Evolutionary conservation across 2,329 filamentous ascomycete genomes (phyloP).

Genomic region (Exophiala aquamarina): DNA sequence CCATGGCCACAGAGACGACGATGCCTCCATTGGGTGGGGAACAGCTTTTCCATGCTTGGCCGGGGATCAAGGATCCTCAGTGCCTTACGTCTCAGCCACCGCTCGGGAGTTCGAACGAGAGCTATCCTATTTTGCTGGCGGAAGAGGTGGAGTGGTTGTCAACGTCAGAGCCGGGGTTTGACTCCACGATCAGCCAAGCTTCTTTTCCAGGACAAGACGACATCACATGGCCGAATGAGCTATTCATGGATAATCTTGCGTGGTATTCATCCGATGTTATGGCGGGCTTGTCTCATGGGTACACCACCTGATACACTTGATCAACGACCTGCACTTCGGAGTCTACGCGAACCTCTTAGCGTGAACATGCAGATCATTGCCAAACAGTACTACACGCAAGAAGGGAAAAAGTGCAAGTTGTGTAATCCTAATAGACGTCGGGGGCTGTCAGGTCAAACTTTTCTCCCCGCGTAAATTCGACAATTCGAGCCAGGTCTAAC

Average conservation of each 20-base stretch:
- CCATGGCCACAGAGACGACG: neutral
- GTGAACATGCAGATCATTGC: no score
- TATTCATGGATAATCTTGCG: conserved; percentile 8
- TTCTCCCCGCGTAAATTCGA: no score
- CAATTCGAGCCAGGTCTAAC: no score
- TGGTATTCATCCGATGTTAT: conserved; percentile 12
- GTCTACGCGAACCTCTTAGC: no score
- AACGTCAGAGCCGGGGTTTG: neutral
- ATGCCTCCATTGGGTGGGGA: neutral
- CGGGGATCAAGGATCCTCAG: neutral
- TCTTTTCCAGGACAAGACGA: neutral
- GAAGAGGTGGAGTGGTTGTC: neutral
- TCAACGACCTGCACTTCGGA: no score
- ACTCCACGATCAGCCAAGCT: neutral
- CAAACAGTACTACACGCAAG: no score
- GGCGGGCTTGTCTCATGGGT: conserved; percentile 8
- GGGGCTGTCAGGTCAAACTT: no score
- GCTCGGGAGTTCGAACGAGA: neutral
- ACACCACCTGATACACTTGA: neutral
- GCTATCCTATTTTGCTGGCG: neutral
- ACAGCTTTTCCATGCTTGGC: neutral
- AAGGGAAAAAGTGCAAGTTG: no score
- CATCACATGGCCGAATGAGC: conserved; percentile 1
- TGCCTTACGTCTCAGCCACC: conserved; percentile 1
- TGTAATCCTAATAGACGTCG: no score